Conservation (phyloP, 2,329 filamentous ascomycete genomes). For the Hortaea werneckii region DNA sequence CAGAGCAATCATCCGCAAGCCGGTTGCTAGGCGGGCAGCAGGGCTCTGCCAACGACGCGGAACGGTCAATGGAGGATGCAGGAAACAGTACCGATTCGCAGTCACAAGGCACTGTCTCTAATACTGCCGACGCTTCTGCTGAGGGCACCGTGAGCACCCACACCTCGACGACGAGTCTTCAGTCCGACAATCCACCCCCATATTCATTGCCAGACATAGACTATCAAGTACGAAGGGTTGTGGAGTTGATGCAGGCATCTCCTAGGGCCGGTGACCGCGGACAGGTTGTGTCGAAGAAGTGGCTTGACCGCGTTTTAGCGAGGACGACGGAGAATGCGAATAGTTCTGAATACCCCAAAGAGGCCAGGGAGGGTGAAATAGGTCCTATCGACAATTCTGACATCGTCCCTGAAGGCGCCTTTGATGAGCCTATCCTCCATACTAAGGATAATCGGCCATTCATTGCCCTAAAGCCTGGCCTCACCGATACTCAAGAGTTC, state of each 20-base stretch:
- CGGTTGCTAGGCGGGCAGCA: background rate
- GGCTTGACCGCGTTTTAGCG: constrained; percentile 65
- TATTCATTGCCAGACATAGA: constrained; percentile 30
- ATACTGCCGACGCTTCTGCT: constrained; percentile 6
- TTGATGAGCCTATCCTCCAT: constrained; percentile 12
- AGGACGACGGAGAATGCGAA: constrained; percentile 50
- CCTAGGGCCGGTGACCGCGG: constrained; percentile 61
- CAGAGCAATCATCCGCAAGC: constrained; percentile 5
- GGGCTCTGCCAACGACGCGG: constrained; percentile 1
- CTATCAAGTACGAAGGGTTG: constrained; percentile 65
- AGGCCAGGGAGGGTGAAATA: constrained; percentile 52
- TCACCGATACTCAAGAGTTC: constrained; percentile 57
- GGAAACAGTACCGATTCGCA: constrained; percentile 2
- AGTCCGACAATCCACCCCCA: constrained; percentile 11
- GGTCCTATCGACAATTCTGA: constrained; percentile 83
- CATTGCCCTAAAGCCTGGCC: constrained; percentile 61
- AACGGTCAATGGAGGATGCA: constrained; percentile 7
- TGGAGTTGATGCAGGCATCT: constrained; percentile 42
- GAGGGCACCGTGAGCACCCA: constrained; percentile 7
- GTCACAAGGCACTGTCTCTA: constrained; percentile 5
- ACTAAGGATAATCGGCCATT: constrained; percentile 36
- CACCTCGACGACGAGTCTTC: constrained; percentile 14
- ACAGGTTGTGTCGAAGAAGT: constrained; percentile 67
- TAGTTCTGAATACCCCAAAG: constrained; percentile 47
- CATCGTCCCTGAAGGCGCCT: constrained; percentile 45